Evolutionary conservation across 139 green algal genomes (phyloP).

Genomic region (Coccomyxa sp.): DNA sequence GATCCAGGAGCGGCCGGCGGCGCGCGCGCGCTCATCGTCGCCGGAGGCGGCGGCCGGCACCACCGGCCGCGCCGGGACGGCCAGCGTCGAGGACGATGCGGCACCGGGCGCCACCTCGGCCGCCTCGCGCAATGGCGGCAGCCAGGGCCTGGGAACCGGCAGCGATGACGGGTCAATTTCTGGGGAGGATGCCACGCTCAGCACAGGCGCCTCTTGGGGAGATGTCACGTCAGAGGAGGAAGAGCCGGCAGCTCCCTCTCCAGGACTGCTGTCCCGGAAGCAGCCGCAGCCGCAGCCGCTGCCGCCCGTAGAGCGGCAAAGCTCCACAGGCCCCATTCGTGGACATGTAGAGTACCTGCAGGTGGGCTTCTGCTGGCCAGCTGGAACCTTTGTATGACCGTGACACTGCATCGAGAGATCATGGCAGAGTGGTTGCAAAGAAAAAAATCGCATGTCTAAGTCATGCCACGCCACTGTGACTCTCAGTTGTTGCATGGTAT

Average conservation of each 20-base stretch:
- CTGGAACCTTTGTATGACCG: too few relatives aligned
- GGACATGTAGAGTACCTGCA: not conserved
- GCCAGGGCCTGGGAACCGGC: not conserved
- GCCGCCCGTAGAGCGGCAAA: not conserved
- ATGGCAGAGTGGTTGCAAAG: too few relatives aligned
- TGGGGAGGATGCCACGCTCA: not conserved
- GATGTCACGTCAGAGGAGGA: not conserved
- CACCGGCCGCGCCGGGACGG: not conserved
- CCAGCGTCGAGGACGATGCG: not conserved
- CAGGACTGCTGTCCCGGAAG: not conserved
- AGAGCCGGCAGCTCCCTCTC: slow-evolving; percentile 1
- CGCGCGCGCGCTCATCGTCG: not conserved
- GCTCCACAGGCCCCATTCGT: not conserved
- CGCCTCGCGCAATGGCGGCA: not conserved
- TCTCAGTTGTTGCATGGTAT: too few relatives aligned
- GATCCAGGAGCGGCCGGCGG: not conserved
- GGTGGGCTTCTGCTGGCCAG: not conserved
- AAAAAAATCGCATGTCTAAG: too few relatives aligned
- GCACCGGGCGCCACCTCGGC: not conserved
- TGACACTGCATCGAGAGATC: too few relatives aligned
- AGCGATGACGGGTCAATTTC: not conserved
- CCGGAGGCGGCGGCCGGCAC: not conserved
- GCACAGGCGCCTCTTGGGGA: not conserved
- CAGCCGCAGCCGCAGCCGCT: not conserved
- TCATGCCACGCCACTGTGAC: too few relatives aligned